Evolutionary conservation across 371 early-diverging fungal species (phyloP).

Genomic region (Mycotypha africana): DNA sequence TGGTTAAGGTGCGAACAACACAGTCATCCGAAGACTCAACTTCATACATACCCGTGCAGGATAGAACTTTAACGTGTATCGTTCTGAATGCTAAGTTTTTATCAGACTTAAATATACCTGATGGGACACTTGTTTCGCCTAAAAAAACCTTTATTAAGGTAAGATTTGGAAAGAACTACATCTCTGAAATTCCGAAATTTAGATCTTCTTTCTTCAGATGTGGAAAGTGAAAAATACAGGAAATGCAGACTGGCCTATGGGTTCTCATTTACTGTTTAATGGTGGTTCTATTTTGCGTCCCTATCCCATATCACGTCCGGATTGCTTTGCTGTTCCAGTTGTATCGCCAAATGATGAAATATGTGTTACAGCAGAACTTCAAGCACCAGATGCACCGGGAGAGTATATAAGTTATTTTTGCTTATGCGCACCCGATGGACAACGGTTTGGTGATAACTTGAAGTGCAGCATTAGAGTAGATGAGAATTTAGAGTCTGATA

Average conservation of each 20-base stretch:
- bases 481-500: slow-evolving; percentile 7
- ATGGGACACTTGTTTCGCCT: slow-evolving; percentile 47
- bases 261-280: slow-evolving; percentile 47
- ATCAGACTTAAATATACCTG: slow-evolving; percentile 64
- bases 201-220: slow-evolving; percentile 42
- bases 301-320: slow-evolving; percentile 21
- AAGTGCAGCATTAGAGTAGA: slow-evolving; percentile 61
- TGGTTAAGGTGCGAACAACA: no score
- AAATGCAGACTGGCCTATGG: slow-evolving; percentile 56
- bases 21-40: not conserved
- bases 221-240: slow-evolving; percentile 70
- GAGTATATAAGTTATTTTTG: slow-evolving; percentile 61
- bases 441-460: slow-evolving; percentile 58
- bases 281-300: slow-evolving; percentile 43
- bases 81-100: slow-evolving; percentile 61
- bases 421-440: slow-evolving; percentile 51
- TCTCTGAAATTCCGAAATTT: no score
- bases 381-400: slow-evolving; percentile 60
- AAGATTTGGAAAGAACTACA: not conserved
- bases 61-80: no score
- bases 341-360: slow-evolving; percentile 46
- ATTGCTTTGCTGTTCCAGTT: slow-evolving; percentile 38
- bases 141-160: slow-evolving; percentile 23
- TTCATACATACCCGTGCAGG: not conserved
- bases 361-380: slow-evolving; percentile 56